Conservation (phyloP, 768 basidiomycete species). For the Lactarius quietus region DNA sequence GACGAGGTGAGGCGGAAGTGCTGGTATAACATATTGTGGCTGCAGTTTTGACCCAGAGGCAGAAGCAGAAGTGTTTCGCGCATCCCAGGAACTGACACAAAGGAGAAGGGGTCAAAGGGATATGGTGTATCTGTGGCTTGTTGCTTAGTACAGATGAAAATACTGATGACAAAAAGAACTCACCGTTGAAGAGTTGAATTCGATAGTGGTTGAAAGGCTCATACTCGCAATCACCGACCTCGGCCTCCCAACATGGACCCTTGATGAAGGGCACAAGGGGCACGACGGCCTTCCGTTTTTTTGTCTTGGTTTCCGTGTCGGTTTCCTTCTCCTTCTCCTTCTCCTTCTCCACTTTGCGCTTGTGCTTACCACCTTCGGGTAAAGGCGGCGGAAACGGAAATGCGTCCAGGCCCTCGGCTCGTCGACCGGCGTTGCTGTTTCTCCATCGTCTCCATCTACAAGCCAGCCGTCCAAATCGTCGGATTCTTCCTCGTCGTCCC, state of each 20-base stretch:
- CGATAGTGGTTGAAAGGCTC: constrained; percentile 70
- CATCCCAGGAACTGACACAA: constrained; percentile 49
- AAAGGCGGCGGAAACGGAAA: constrained; percentile 36
- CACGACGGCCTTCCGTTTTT: constrained; percentile 73
- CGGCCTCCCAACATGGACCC: constrained; percentile 78
- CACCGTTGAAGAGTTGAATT: constrained; percentile 85
- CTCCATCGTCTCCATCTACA: constrained; percentile 66
- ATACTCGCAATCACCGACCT: constrained; percentile 61
- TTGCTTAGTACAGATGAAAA: neutral
- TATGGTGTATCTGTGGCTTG: constrained; percentile 57
- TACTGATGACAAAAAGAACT: constrained; percentile 23
- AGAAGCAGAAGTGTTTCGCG: constrained; percentile 30
- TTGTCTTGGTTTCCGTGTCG: constrained; percentile 65
- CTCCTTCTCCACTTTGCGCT: constrained; percentile 47
- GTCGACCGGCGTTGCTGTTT: constrained; percentile 40
- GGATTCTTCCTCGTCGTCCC: constrained; percentile 57
- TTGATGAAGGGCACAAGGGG: constrained; percentile 77
- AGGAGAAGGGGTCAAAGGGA: constrained; percentile 77
- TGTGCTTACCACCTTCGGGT: constrained; percentile 53
- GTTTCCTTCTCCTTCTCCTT: constrained; percentile 42
- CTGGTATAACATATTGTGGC: constrained; percentile 43
- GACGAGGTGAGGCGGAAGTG: constrained; percentile 30
- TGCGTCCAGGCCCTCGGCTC: constrained; percentile 35
- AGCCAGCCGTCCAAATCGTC: constrained; percentile 80
- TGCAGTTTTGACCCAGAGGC: constrained; percentile 27